phyloP scores from a whole-genome alignment of 208 protist species.

The Acanthamoeba pearcei region DNA sequence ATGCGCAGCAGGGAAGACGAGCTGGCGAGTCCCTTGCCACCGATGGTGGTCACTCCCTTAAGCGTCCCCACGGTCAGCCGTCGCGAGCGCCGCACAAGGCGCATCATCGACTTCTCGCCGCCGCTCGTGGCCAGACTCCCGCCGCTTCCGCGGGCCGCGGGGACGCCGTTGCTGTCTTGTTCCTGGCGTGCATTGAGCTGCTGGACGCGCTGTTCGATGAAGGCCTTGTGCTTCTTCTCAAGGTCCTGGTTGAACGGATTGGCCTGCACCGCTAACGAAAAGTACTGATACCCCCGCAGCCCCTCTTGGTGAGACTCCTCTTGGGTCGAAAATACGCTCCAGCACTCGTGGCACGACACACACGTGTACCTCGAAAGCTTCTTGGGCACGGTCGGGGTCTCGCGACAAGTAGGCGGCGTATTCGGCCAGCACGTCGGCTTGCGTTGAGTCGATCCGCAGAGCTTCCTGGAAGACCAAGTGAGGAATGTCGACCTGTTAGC shows the following conservation, averaged over 20 bases:
- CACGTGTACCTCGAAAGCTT: not conserved
- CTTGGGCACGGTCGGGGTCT: not conserved
- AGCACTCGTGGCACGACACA: not conserved
- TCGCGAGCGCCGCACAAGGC: not conserved
- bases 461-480: not conserved
- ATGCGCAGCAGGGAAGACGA: not conserved
- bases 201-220: not conserved
- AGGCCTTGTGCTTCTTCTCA: conserved; percentile 7
- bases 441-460: not conserved
- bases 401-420: not conserved
- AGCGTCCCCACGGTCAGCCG: not conserved
- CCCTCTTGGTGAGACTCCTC: not conserved
- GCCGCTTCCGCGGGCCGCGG: not conserved
- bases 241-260: not conserved
- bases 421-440: not conserved
- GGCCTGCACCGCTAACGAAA: not conserved
- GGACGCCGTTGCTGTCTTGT: not conserved
- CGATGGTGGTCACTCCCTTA: not conserved
- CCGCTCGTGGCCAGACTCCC: not conserved
- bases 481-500: not conserved
- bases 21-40: not conserved
- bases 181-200: not conserved
- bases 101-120: not conserved
- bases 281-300: not conserved
- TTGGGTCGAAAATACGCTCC: too few species aligned